Conservation (phyloP, 805 yeast species). For the Priceomyces haplophilus region DNA sequence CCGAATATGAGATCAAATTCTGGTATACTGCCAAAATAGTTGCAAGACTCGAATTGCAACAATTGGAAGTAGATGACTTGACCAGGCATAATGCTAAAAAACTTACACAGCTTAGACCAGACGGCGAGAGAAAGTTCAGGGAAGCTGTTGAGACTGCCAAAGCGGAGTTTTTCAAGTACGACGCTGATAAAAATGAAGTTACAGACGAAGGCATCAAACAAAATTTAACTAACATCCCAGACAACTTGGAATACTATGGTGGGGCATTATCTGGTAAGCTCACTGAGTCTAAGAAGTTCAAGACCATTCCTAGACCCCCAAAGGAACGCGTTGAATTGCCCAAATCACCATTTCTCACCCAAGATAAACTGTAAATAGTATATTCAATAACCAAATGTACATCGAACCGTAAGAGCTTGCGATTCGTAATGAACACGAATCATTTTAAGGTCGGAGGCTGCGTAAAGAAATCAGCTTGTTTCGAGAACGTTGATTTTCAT, state of each 20-base stretch:
- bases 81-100: slow-evolving; percentile 58
- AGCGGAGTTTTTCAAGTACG: slow-evolving; percentile 31
- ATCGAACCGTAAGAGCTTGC: not conserved
- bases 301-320: slow-evolving; percentile 26
- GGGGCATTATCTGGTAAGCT: slow-evolving; percentile 23
- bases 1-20: slow-evolving; percentile 59
- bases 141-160: slow-evolving; percentile 57
- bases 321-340: slow-evolving; percentile 22
- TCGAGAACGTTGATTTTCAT: no score
- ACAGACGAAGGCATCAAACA: slow-evolving; percentile 20
- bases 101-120: slow-evolving; percentile 42
- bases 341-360: slow-evolving; percentile 26
- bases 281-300: slow-evolving; percentile 31
- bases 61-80: slow-evolving; percentile 44
- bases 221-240: slow-evolving; percentile 34
- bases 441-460: no score
- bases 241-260: slow-evolving; percentile 24
- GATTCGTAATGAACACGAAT: no score
- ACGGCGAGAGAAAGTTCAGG: slow-evolving; percentile 54
- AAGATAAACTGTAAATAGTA: slow-evolving; percentile 2
- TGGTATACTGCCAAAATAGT: slow-evolving; percentile 80
- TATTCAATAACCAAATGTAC: not conserved
- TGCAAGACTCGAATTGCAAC: slow-evolving; percentile 73
- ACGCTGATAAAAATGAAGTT: slow-evolving; percentile 27
- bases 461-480: no score